Base-by-base conservation (phyloP, 2,329 filamentous ascomycete genomes). In the Septoria linicola region DNA sequence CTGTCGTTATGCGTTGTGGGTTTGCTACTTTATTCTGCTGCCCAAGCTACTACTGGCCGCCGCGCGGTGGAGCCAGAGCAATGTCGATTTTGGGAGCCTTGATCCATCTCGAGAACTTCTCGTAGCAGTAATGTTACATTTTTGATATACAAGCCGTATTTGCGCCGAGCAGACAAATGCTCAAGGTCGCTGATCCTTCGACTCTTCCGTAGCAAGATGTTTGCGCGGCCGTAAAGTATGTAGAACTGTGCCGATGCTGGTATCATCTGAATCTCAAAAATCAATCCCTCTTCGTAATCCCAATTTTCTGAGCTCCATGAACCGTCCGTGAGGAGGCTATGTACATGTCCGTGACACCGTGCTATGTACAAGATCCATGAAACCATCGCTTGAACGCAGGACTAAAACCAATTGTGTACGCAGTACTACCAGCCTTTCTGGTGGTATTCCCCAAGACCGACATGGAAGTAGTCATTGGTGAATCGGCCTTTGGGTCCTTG, bases 391-490 rank as follows among this genome's bases (percentile, higher is more conserved):
- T 47, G 53, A 65, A 58, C 61, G 61, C 61, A 62, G 51, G 32
- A 63, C 35, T 14, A 51, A 59, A 58, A 60, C n/a, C 25, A 53
- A 25, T 32, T 42, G 13, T 42, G 43, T 25, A 30, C 32, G 34
- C 25, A 17, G 8, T 21, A 14, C 64, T 82, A 95, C 89, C 89
- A 95, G 65, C 89, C 89, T 69, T 89, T 88, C 58, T 85, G 80
- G 68, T 95, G 87, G 72, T 93, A 95, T 64, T 90, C 88, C 67
- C 83, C 83, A n/a, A 88, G 82, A 37, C 89, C 89, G 67, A 85
- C 83, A 65, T 87, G 83, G 65, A 95, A 90, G 71, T 90, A 93
- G 63, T 93, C 84, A 69, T 93, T 93, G 83, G 82, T 92, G 63
- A 84, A 82, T 64, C 87, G 86, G 55, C 79, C 76, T 77, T 54